Percentiles rank a stretch among this genome's conserved stretches.
Conservation (phyloP, 2,329 filamentous ascomycete species). For the Monilinia aucupariae region DNA sequence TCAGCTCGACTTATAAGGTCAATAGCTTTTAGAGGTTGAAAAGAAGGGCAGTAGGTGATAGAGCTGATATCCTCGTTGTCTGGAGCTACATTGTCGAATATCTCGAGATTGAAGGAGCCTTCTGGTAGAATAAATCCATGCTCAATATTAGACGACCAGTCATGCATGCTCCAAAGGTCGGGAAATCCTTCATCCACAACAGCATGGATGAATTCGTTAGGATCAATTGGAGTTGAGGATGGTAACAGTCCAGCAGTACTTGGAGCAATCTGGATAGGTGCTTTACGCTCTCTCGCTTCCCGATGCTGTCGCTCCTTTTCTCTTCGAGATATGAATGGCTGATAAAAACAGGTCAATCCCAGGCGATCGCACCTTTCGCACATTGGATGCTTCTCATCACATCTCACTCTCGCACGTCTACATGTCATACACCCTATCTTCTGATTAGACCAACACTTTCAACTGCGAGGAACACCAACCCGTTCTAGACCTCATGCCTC, state of each 20-base stretch:
- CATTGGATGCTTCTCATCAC: constrained; percentile 5
- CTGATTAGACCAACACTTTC: not conserved
- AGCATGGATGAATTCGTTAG: not conserved
- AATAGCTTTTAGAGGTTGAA: not conserved
- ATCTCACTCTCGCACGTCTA: constrained; percentile 11
- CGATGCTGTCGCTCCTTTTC: not conserved
- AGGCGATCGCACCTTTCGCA: constrained; percentile 4
- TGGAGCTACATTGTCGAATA: not conserved
- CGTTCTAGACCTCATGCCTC: not conserved
- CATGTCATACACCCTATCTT: constrained; percentile 9
- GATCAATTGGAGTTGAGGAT: not conserved
- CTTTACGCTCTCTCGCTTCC: not conserved
- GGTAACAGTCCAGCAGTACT: not conserved
- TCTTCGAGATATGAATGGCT: not conserved
- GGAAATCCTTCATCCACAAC: not conserved
- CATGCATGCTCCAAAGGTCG: not conserved
- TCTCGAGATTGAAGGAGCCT: not conserved
- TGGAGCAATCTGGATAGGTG: not conserved
- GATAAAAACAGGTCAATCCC: not conserved
- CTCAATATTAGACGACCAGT: not conserved
- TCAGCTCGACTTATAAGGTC: not conserved
- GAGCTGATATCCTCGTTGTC: not conserved
- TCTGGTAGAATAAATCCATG: not conserved
- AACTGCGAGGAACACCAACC: not conserved
- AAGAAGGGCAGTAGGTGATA: not conserved